Conservation (phyloP, 2,329 filamentous ascomycete genomes). For the Botryotinia convoluta region DNA sequence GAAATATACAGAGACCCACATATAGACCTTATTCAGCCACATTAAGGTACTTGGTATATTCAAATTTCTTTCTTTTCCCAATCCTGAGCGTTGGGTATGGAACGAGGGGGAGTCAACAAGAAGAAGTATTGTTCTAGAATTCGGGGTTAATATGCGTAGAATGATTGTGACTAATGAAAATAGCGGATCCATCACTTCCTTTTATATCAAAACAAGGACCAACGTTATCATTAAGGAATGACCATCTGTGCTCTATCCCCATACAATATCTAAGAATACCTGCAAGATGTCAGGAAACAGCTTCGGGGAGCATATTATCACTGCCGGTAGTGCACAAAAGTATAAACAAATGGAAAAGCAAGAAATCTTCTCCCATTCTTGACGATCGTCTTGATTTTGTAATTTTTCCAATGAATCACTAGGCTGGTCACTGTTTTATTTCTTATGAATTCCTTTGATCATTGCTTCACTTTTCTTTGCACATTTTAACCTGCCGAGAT, state of each 20-base stretch:
- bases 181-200: neutral
- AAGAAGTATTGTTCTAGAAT: neutral
- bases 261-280: constrained; percentile 1
- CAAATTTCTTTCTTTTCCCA: neutral
- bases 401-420: neutral
- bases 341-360: neutral
- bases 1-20: neutral
- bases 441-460: neutral
- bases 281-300: neutral
- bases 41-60: neutral
- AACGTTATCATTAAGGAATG: neutral
- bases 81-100: neutral
- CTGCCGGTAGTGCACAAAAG: neutral
- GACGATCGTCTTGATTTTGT: neutral
- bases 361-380: neutral
- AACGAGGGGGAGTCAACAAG: neutral
- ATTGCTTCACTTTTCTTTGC: neutral
- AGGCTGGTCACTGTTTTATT: neutral
- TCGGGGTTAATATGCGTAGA: neutral
- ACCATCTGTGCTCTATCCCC: constrained; percentile 2
- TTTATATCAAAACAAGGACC: neutral
- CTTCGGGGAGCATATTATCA: neutral
- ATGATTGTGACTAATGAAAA: neutral
- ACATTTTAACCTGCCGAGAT: neutral
- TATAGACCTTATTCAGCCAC: neutral